Percentiles rank a stretch among this genome's conserved stretches.
These are phyloP conservation scores for Calonectria hawksworthii DNA, from an alignment of 2,329 filamentous ascomycete species.

Conservation along the genomic window DNA sequence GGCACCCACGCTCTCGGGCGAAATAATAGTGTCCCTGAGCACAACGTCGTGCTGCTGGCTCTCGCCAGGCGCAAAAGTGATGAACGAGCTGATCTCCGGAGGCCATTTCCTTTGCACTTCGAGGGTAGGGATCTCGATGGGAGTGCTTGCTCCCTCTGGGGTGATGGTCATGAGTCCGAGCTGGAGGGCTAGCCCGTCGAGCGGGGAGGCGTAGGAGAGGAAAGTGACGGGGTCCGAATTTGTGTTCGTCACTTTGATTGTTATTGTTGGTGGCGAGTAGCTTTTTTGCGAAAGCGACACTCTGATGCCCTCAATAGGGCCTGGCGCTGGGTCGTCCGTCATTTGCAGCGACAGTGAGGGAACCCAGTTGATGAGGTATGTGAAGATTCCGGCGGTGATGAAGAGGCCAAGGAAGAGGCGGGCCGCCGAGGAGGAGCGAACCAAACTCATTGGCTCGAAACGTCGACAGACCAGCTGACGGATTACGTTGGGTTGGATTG, in stretches of 20 bases:
- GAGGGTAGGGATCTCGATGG: slow-evolving; percentile 55
- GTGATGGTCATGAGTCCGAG: slow-evolving; percentile 59
- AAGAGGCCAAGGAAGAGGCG: slow-evolving; percentile 40
- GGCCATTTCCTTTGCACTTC: slow-evolving; percentile 58
- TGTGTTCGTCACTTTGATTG: slow-evolving; percentile 57
- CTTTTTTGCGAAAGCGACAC: slow-evolving; percentile 51
- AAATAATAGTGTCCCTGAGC: slow-evolving; percentile 54
- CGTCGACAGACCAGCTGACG: background rate
- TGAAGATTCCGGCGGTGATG: slow-evolving; percentile 38
- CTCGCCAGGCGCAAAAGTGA: slow-evolving; percentile 56
- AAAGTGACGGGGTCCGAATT: slow-evolving; percentile 55
- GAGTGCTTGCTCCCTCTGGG: slow-evolving; percentile 48
- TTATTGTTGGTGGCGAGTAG: slow-evolving; percentile 54
- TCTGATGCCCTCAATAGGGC: slow-evolving; percentile 45
- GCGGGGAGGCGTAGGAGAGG: slow-evolving; percentile 60
- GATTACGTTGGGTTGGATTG: background rate
- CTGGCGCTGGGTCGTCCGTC: slow-evolving; percentile 20
- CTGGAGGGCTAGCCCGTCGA: slow-evolving; percentile 58
- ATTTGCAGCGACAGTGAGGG: slow-evolving; percentile 30
- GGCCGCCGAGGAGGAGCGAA: slow-evolving; percentile 32
- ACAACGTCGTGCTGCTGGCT: slow-evolving; percentile 52
- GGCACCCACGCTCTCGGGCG: slow-evolving; percentile 49
- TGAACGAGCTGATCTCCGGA: slow-evolving; percentile 52
- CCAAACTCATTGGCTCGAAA: slow-evolving; percentile 31
- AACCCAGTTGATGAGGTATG: slow-evolving; percentile 32